phyloP scores from a whole-genome alignment of 1,139 yeast genomes.

The Magnusiomyces ingens region DNA sequence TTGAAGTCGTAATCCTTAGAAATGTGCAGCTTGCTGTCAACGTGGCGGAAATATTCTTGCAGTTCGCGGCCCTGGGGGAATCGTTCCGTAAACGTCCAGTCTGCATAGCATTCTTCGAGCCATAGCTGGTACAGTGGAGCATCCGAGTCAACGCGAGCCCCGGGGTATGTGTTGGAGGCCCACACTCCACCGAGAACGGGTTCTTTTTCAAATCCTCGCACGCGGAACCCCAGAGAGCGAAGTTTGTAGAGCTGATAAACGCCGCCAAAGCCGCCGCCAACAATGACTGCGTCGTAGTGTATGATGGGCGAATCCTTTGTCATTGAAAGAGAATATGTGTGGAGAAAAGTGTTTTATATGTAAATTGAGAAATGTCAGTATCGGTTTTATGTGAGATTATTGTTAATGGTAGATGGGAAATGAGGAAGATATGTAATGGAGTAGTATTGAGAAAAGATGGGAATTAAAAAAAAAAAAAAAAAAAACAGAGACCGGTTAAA shows the following conservation, averaged over 20 bases:
- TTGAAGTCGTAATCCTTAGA: conserved; percentile 32
- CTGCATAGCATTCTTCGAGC: conserved; percentile 38
- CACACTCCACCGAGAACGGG: conserved; percentile 48
- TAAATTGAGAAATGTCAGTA: no score
- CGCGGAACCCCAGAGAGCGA: conserved; percentile 35
- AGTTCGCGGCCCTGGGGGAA: conserved; percentile 45
- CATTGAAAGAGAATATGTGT: neutral
- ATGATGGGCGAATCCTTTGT: neutral
- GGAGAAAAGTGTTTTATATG: neutral
- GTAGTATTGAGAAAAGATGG: neutral
- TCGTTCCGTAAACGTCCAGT: conserved; percentile 40
- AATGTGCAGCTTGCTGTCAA: conserved; percentile 37
- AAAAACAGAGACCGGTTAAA: neutral
- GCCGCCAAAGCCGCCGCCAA: conserved; percentile 49
- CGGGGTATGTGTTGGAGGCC: conserved; percentile 50
- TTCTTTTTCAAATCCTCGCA: conserved; percentile 40
- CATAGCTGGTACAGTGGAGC: conserved; percentile 48
- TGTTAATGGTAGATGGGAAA: no score
- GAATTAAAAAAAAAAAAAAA: neutral
- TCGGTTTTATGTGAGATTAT: no score
- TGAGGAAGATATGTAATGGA: no score
- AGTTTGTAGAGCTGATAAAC: conserved; percentile 34
- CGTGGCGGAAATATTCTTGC: conserved; percentile 40
- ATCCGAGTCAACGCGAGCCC: conserved; percentile 43
- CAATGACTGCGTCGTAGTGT: conserved; percentile 32